Conservation (phyloP, 306 rosid species). For the Gynostemma pentaphyllum region DNA sequence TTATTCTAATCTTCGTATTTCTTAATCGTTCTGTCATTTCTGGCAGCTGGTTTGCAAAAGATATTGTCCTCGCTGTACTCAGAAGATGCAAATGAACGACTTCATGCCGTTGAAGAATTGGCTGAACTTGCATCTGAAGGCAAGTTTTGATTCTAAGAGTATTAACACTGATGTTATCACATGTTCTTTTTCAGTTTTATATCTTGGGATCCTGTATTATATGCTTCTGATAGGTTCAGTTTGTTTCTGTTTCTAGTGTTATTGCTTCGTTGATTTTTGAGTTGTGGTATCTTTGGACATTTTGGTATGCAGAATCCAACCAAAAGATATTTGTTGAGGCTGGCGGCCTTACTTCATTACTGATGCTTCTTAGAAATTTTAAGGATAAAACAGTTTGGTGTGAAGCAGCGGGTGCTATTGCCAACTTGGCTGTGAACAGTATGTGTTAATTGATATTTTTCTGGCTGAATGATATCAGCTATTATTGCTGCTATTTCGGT, state of each 20-base stretch:
- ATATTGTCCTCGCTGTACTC: constrained; percentile 86
- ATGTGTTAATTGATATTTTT: constrained; percentile 7
- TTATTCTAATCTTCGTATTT: constrained; percentile 14
- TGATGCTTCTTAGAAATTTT: constrained; percentile 91
- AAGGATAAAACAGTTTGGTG: constrained; percentile 92
- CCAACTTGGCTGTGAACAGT: constrained; percentile 99
- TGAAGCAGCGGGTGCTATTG: constrained; percentile 98
- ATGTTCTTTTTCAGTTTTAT: constrained; percentile 4
- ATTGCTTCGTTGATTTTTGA: not conserved
- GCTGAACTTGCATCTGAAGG: constrained; percentile 99
- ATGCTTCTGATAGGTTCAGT: not conserved
- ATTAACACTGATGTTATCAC: too few species aligned
- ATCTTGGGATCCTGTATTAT: not conserved
- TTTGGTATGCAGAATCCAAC: constrained; percentile 61
- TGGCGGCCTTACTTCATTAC: constrained; percentile 88
- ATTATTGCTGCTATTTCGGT: constrained; percentile 11
- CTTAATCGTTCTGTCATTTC: constrained; percentile 10
- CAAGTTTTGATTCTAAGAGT: constrained; percentile 10
- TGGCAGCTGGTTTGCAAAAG: constrained; percentile 83
- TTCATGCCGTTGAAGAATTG: constrained; percentile 96
- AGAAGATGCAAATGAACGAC: constrained; percentile 80
- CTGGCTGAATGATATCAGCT: not conserved
- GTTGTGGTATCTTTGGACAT: constrained; percentile 12
- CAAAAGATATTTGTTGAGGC: constrained; percentile 90
- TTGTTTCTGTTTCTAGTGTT: not conserved